phyloP scores from a whole-genome alignment of 768 basidiomycete genomes.

The Daedaleopsis sinensis region DNA sequence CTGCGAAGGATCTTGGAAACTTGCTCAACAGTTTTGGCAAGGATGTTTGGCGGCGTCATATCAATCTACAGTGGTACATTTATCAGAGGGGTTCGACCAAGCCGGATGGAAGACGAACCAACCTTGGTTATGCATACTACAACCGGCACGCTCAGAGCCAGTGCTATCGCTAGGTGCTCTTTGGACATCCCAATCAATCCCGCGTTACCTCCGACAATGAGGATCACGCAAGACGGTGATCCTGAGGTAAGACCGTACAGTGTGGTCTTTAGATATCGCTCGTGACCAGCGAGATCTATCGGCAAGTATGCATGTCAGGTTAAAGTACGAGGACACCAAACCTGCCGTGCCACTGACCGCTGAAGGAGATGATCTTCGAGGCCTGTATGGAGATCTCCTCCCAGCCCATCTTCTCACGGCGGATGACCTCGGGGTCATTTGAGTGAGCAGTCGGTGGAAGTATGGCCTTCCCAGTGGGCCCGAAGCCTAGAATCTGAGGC shows the following conservation, averaged over 20 bases:
- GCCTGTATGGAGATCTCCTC: conserved; percentile 90
- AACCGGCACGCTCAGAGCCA: conserved; percentile 92
- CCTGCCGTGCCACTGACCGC: conserved; percentile 47
- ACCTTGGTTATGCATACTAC: conserved; percentile 96
- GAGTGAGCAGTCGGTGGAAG: conserved; percentile 64
- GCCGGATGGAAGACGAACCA: background rate
- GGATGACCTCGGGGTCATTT: conserved; percentile 61
- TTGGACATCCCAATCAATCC: conserved; percentile 92
- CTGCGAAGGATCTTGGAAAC: conserved; percentile 90
- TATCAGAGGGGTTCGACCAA: conserved; percentile 1
- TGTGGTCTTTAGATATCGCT: conserved; percentile 90
- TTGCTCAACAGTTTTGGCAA: conserved; percentile 91
- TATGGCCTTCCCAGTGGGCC: conserved; percentile 74
- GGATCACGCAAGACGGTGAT: conserved; percentile 86
- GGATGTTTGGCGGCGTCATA: conserved; percentile 93
- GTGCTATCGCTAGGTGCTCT: conserved; percentile 93
- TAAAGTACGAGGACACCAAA: background rate
- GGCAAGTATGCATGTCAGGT: background rate
- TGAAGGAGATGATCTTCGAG: conserved; percentile 94
- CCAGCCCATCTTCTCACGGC: conserved; percentile 92
- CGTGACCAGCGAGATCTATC: conserved; percentile 92
- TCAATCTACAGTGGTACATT: conserved; percentile 62
- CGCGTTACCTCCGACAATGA: conserved; percentile 96
- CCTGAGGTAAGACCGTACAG: conserved; percentile 94
- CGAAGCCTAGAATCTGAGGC: conserved; percentile 84